Percentiles rank a stretch among this genome's conserved stretches.
These are phyloP conservation scores for Neonectria magnoliae DNA, from an alignment of 2,329 filamentous ascomycete genomes.

Conservation along the genomic window DNA sequence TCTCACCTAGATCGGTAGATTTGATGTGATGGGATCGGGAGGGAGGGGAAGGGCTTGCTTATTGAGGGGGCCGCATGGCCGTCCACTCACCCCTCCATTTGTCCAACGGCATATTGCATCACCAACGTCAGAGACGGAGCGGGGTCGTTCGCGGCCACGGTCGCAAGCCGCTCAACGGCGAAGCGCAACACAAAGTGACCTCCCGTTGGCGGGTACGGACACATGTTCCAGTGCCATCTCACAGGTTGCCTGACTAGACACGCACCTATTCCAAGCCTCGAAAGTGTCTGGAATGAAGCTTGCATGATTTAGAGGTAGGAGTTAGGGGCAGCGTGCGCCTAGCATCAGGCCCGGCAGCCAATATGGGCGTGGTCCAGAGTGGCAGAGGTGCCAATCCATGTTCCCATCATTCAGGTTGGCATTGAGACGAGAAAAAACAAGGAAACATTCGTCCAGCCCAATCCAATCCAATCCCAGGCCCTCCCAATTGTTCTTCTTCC, in stretches of 20 bases:
- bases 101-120: constrained; percentile 10
- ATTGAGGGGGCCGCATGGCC: constrained; percentile 1
- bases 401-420: background rate
- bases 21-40: constrained; percentile 1
- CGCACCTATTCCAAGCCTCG: background rate
- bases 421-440: constrained; percentile 15
- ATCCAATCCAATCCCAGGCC: constrained; percentile 23
- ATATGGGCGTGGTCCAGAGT: constrained; percentile 7
- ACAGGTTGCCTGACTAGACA: too few species aligned
- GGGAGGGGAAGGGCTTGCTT: background rate
- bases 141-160: constrained; percentile 10
- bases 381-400: constrained; percentile 11
- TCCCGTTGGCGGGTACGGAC: background rate
- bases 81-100: constrained; percentile 8
- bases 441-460: constrained; percentile 19
- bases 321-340: background rate
- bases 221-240: background rate
- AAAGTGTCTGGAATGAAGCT: background rate
- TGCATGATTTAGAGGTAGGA: background rate
- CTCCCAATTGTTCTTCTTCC: constrained; percentile 15
- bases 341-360: background rate
- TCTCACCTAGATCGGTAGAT: background rate
- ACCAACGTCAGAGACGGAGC: constrained; percentile 20
- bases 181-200: background rate
- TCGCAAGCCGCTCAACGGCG: constrained; percentile 2